A percentile compares a stretch with the other conserved stretches of the same genome.
Conservation (phyloP, 192 early-diverging fungal genomes). For the Diversispora epigaea region DNA sequence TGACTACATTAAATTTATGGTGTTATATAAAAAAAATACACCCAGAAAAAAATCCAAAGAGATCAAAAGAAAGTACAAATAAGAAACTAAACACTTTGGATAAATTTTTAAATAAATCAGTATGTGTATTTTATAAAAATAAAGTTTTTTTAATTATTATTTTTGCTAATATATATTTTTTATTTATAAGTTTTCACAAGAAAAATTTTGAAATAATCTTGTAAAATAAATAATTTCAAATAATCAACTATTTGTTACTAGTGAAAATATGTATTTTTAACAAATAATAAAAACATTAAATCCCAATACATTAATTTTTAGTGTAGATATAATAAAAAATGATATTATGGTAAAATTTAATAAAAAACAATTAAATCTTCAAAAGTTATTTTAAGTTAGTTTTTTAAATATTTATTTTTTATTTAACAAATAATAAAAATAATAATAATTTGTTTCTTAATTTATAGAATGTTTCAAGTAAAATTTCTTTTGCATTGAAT, state of each 20-base stretch:
- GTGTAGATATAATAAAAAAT: constrained; percentile 1
- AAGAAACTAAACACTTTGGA: too few relatives aligned
- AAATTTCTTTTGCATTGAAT: constrained; percentile 11
- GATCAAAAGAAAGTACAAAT: not conserved
- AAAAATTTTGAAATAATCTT: not conserved
- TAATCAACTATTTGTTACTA: not conserved
- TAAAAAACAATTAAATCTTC: not conserved
- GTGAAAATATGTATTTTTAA: constrained; percentile 7
- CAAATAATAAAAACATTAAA: too few relatives aligned
- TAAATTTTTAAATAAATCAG: too few relatives aligned
- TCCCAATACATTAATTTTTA: not conserved
- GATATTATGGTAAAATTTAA: constrained; percentile 9
- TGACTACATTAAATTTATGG: constrained; percentile 9
- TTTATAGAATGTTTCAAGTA: not conserved
- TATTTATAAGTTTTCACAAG: constrained; percentile 17
- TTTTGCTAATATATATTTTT: too few relatives aligned
- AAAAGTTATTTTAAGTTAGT: not conserved
- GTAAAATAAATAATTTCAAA: constrained; percentile 11
- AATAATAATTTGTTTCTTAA: too few relatives aligned
- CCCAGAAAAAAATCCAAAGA: constrained; percentile 11
- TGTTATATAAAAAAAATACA: not conserved
- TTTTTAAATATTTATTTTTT: too few relatives aligned
- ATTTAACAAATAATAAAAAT: too few relatives aligned
- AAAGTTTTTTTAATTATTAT: too few relatives aligned
- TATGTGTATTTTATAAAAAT: too few relatives aligned